Conservation (phyloP, 148 eudicot species). For the Rhododendron griersonianum region DNA sequence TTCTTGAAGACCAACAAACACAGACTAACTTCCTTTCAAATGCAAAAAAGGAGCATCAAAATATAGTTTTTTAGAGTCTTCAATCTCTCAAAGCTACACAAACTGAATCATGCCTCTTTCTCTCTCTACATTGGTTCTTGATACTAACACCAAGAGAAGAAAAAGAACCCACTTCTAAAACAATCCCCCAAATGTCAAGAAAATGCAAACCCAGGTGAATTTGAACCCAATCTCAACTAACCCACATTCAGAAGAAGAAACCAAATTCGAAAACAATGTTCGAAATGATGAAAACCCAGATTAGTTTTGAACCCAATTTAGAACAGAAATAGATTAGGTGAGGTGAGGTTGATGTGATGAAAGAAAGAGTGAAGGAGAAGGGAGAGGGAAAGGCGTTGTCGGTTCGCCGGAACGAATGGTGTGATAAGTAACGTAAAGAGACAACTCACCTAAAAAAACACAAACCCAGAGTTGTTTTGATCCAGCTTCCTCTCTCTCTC, state of each 20-base stretch:
- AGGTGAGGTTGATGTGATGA: background rate
- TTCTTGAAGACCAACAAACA: background rate
- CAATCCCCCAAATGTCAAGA: background rate
- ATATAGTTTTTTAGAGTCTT: background rate
- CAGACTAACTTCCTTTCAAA: background rate
- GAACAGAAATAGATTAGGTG: background rate
- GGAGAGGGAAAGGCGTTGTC: background rate
- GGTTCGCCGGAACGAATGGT: constrained; percentile 14
- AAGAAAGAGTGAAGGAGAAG: background rate
- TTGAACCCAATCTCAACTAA: background rate
- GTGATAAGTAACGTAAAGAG: background rate
- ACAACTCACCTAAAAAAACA: background rate
- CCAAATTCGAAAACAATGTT: background rate
- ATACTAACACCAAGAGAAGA: background rate
- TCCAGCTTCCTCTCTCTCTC: background rate
- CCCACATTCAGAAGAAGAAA: background rate
- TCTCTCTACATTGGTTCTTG: background rate
- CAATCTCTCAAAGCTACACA: background rate
- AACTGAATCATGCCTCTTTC: background rate
- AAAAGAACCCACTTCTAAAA: background rate
- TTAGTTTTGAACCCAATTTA: background rate
- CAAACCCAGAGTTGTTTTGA: background rate
- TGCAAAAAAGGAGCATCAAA: background rate
- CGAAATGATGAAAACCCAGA: background rate
- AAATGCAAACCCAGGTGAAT: constrained; percentile 8